These are phyloP conservation scores for Hypomontagnella submonticulosa DNA, from an alignment of 495 filamentous ascomycete genomes.

Conservation along the genomic window DNA sequence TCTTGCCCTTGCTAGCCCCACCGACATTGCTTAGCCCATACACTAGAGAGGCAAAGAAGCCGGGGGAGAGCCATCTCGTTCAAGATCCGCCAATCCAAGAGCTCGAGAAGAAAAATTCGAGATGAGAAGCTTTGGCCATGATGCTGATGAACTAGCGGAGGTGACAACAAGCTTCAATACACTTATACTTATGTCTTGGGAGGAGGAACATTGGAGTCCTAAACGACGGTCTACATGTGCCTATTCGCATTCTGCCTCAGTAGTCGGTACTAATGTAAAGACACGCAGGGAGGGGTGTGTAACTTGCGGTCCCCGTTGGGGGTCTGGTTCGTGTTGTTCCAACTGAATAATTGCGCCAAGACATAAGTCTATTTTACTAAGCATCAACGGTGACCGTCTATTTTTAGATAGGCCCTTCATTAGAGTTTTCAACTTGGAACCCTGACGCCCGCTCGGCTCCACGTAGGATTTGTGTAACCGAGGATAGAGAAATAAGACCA, in stretches of 20 bases:
- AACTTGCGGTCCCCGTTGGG: constrained; percentile 1
- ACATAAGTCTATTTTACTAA: constrained; percentile 30
- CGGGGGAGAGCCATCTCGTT: constrained; percentile 22
- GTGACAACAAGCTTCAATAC: constrained; percentile 6
- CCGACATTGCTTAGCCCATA: constrained; percentile 9
- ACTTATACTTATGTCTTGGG: background rate
- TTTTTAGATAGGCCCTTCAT: constrained; percentile 31
- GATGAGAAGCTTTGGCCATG: constrained; percentile 1
- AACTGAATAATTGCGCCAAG: constrained; percentile 34
- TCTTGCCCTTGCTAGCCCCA: background rate
- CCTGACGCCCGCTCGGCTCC: background rate
- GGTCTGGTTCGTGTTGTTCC: constrained; percentile 21
- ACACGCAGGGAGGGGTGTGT: constrained; percentile 7
- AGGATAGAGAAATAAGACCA: background rate
- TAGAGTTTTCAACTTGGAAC: too few relatives aligned
- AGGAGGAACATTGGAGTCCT: background rate
- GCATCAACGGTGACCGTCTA: constrained; percentile 25
- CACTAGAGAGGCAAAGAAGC: background rate
- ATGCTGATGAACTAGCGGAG: background rate
- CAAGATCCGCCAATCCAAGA: constrained; percentile 19
- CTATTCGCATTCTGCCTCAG: background rate
- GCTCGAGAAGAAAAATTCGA: background rate
- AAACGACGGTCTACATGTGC: background rate
- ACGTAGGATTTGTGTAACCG: background rate
- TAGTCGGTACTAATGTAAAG: constrained; percentile 18